Base-by-base conservation (phyloP, 805 yeast genomes). In the Clavispora phyllophila region DNA sequence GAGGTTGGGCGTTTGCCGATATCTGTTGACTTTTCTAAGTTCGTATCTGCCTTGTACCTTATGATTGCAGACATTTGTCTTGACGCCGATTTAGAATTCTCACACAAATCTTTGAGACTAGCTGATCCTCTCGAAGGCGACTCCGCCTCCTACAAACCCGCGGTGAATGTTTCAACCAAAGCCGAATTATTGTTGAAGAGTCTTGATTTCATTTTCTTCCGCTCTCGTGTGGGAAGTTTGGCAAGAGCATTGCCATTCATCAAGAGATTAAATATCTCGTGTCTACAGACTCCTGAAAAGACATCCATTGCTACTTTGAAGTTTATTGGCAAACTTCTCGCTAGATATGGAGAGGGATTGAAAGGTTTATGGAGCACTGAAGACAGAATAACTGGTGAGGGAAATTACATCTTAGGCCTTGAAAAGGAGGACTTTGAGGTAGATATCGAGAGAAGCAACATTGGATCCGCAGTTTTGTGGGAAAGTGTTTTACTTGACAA, bases 401-500 rank as follows among this genome's bases (percentile, higher is more conserved):
- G 75, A 7, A 42, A 54, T 19, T 70, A 70, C 44, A 70, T 73
- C 12, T 84, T 84, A 57, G 77, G 79, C 22, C 70, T 82, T 51
- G 88, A 81, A 38, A 48, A 56, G 28, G 77, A 76, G 41, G 58
- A 54, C 31, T 49, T 59, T 39, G 70, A 66, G 41, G 67, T 70
- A 7, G 81, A 78, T 36, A 79, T 87, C 9, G 87, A 84, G 50
- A 79, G 91, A 58, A 70, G 86, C 51, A 90, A 93, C 56, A 77
- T 95, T 2, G 91, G 84, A 34, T 93, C 91, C 14, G 95, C 97
- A 1, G 84, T 89, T 0, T 65, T 91, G 27, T 93, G 96, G 96
- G 99, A 93, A 57, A 79, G 81, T 40, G 82, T 82, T 5, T 63
- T 91, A 32, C 67, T 93, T 43, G 84, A 82, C 44, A 78, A 81